Base-by-base conservation (phyloP, 2,329 filamentous ascomycete genomes). In the Fusarium mundagurra region DNA sequence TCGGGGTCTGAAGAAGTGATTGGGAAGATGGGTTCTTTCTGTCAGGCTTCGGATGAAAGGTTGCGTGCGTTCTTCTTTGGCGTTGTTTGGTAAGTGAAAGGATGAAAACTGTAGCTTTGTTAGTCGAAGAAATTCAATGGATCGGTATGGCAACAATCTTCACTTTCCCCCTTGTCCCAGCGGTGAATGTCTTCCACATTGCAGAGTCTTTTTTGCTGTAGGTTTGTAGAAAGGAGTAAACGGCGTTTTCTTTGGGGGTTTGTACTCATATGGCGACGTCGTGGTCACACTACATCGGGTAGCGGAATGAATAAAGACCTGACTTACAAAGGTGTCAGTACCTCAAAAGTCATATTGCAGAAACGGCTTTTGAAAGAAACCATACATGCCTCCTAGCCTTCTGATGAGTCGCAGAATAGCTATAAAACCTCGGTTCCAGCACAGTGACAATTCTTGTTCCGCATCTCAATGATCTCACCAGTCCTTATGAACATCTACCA, bases 1-100 rank as follows among this genome's bases (percentile, higher is more conserved):
- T 69, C 79, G 80, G 44, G 51, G 44, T 18, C 34, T 69, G 38
- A 63, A 74, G 39, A 27, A 70, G n/a, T 48, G 58, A 73, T 39
- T 10, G 22, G 20, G 53, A 33, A 44, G 13, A n/a, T 24, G n/a
- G 12, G 14, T 29, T 33, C 44, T 61, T 53, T 41, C 29, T 31
- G 22, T 43, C 7, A 27, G 18, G 20, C 12, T 39, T 20, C n/a
- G n/a, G 17, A 44, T 47, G 20, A 20, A 22, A 36, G 18, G 16
- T 33, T 31, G 18, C 11, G 11, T 53, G 17, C 29, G 17, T 55
- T 45, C 18, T 14, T 55, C 53, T 36, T 50, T 33, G 57, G 64
- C 57, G 68, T 69, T 69, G 18, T 44, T 41, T 41, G 33, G 29
- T 13, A 60, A 33, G 34, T 50, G 54, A 41, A 24, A 57, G 24